Percentiles rank a stretch among this genome's conserved stretches.
These are phyloP conservation scores for Penicillium sp. DNA, from an alignment of 2,329 filamentous ascomycete genomes.

Conservation along the genomic window DNA sequence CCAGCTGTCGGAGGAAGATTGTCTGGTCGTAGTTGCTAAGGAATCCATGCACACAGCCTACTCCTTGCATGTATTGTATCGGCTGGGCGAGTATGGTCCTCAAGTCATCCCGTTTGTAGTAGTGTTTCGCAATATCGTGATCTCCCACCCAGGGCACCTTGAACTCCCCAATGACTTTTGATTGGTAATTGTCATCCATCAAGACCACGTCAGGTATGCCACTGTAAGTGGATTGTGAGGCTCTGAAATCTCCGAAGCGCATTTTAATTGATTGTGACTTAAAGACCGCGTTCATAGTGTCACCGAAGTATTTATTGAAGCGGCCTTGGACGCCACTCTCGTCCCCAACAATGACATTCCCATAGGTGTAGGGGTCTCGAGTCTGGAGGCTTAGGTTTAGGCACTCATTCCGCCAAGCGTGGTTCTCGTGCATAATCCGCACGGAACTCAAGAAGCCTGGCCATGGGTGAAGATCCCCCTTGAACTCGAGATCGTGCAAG, in stretches of 20 bases:
- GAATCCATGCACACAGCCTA: background rate
- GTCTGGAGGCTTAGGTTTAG: background rate
- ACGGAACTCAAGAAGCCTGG: background rate
- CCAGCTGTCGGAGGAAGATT: background rate
- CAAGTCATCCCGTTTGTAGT: background rate
- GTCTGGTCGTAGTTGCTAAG: background rate
- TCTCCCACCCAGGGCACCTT: background rate
- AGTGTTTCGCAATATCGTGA: background rate
- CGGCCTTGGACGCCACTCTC: conserved; percentile 1
- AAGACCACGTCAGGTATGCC: background rate
- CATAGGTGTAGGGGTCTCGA: background rate
- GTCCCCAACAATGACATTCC: background rate
- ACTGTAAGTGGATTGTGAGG: background rate
- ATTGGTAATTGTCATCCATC: background rate
- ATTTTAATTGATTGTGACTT: background rate
- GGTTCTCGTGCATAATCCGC: background rate
- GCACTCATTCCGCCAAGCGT: background rate
- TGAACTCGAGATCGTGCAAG: background rate
- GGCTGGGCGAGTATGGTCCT: background rate
- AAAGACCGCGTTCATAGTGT: background rate
- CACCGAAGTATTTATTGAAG: conserved; percentile 2
- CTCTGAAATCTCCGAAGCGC: background rate
- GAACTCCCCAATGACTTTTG: background rate
- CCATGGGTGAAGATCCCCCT: background rate
- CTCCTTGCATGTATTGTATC: background rate